A percentile compares a stretch with the other conserved stretches of the same genome.
Conservation (phyloP, 257 asterid genomes). For the Primulina tabacum region DNA sequence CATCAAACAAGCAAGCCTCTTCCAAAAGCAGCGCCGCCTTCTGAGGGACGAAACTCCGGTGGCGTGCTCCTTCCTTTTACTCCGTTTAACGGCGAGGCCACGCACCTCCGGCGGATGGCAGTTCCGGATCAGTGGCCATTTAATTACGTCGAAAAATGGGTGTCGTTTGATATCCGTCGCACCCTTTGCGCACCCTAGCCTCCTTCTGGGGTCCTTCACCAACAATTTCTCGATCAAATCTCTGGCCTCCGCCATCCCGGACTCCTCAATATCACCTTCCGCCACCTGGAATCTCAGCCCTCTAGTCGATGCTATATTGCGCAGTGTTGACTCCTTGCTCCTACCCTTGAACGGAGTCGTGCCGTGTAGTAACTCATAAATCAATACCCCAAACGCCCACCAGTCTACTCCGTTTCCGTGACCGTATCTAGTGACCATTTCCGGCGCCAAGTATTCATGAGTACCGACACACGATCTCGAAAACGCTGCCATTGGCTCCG, state of each 20-base stretch:
- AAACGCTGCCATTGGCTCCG: slow-evolving; percentile 77
- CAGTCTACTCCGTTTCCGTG: slow-evolving; percentile 94
- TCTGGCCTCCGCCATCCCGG: slow-evolving; percentile 53
- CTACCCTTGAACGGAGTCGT: slow-evolving; percentile 81
- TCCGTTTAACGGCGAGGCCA: slow-evolving; percentile 57
- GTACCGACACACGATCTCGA: slow-evolving; percentile 87
- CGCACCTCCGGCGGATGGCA: slow-evolving; percentile 83
- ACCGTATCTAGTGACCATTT: slow-evolving; percentile 62
- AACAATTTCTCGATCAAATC: slow-evolving; percentile 68
- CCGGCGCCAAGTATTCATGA: slow-evolving; percentile 87
- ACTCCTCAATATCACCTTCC: slow-evolving; percentile 30
- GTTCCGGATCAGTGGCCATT: slow-evolving; percentile 86
- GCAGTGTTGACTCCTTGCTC: slow-evolving; percentile 84
- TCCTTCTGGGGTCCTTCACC: slow-evolving; percentile 68
- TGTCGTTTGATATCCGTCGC: slow-evolving; percentile 92
- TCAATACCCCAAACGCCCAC: slow-evolving; percentile 91
- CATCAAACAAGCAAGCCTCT: slow-evolving; percentile 49
- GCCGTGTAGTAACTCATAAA: slow-evolving; percentile 64
- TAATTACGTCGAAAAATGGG: slow-evolving; percentile 77
- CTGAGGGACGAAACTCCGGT: slow-evolving; percentile 43
- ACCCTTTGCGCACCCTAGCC: slow-evolving; percentile 82
- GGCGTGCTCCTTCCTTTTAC: slow-evolving; percentile 46
- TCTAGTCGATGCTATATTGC: slow-evolving; percentile 72
- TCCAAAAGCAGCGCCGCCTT: slow-evolving; percentile 71
- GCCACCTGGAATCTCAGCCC: slow-evolving; percentile 52